Conservation (phyloP, 305 asterid genomes). For the Fraxinus platypoda region DNA sequence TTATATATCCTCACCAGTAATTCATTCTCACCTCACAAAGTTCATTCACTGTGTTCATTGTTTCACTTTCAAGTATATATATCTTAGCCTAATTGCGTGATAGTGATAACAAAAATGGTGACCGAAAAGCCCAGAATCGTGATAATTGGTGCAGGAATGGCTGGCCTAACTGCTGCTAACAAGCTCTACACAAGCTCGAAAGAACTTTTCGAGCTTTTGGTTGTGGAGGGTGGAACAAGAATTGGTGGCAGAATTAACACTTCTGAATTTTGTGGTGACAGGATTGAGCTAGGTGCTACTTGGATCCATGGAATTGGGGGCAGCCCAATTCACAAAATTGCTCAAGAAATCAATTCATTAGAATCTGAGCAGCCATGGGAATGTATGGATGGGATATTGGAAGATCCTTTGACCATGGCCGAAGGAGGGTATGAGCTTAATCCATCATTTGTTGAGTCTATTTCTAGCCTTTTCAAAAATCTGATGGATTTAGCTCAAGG, state of each 20-base stretch:
- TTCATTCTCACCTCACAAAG: conserved; percentile 53
- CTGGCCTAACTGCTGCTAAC: conserved; percentile 88
- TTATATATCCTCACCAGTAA: conserved; percentile 57
- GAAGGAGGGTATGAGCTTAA: conserved; percentile 63
- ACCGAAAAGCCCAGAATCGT: conserved; percentile 68
- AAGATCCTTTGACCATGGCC: conserved; percentile 52
- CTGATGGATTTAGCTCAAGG: conserved; percentile 70
- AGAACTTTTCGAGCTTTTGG: conserved; percentile 50
- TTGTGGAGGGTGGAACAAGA: conserved; percentile 73
- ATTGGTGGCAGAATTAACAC: conserved; percentile 82
- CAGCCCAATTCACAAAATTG: conserved; percentile 73
- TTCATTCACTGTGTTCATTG: conserved; percentile 8
- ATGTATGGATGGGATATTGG: conserved; percentile 65
- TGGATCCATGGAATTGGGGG: conserved; percentile 93
- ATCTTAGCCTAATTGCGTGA: background rate
- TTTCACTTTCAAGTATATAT: background rate
- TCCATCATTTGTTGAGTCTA: conserved; percentile 53
- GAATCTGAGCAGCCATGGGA: conserved; percentile 76
- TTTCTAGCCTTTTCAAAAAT: conserved; percentile 51
- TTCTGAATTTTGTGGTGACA: conserved; percentile 68
- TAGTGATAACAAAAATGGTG: conserved; percentile 50
- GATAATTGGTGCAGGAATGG: conserved; percentile 94
- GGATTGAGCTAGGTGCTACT: conserved; percentile 87
- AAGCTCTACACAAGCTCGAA: conserved; percentile 47
- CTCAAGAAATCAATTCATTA: conserved; percentile 41